Conservation (phyloP, 2,329 filamentous ascomycete species). For the Colletotrichum sp. region DNA sequence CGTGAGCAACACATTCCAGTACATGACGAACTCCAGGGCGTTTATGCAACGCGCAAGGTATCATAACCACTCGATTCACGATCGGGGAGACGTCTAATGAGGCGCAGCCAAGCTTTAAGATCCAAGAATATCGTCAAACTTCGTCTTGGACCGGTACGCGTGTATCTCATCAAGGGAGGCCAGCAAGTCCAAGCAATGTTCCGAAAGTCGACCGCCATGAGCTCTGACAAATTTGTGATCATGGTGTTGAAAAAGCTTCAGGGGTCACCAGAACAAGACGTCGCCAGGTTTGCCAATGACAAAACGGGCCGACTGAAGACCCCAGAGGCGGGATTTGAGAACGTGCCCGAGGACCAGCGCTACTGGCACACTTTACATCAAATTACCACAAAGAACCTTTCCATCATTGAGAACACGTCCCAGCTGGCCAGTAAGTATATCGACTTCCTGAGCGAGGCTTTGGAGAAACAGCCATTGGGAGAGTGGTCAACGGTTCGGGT, state of each 20-base stretch:
- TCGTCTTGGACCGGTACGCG: slow-evolving; percentile 9
- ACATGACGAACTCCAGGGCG: slow-evolving; percentile 8
- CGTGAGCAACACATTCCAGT: slow-evolving; percentile 23
- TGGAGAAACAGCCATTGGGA: slow-evolving; percentile 13
- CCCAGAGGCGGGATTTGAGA: slow-evolving; percentile 22
- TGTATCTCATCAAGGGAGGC: slow-evolving; percentile 21
- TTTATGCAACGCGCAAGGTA: slow-evolving; percentile 20
- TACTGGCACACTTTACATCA: slow-evolving; percentile 25
- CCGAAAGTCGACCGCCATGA: slow-evolving; percentile 14
- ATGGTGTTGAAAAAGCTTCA: slow-evolving; percentile 9
- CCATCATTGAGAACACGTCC: background rate
- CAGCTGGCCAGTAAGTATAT: slow-evolving; percentile 17
- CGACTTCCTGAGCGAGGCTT: slow-evolving; percentile 6
- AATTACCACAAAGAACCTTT: slow-evolving; percentile 21
- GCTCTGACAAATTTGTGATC: slow-evolving; percentile 24
- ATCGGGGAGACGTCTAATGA: background rate
- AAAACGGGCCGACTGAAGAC: slow-evolving; percentile 21
- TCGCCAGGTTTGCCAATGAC: slow-evolving; percentile 11
- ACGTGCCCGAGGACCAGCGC: slow-evolving; percentile 18
- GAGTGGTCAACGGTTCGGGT: slow-evolving; percentile 26
- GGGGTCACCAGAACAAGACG: slow-evolving; percentile 15
- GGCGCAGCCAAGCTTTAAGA: background rate
- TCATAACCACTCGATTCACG: background rate
- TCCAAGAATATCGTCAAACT: slow-evolving; percentile 11
- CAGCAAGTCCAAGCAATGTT: slow-evolving; percentile 22